Evolutionary conservation across 345 rosid species (phyloP).

Genomic region (Laguncularia racemosa): DNA sequence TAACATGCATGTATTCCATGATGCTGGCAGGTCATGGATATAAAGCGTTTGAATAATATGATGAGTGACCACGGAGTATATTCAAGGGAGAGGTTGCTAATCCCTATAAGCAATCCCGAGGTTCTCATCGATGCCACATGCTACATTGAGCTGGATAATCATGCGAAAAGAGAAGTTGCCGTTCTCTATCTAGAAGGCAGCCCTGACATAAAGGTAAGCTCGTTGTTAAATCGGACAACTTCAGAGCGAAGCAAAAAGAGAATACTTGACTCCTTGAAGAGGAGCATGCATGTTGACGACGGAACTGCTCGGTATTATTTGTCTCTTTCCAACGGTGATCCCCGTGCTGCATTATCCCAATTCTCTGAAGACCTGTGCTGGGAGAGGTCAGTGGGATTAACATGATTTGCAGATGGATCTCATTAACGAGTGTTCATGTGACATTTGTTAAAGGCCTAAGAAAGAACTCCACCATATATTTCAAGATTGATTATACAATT

Average conservation of each 20-base stretch:
- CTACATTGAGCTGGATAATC: slow-evolving; percentile 70
- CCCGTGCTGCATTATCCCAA: slow-evolving; percentile 62
- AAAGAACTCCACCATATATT: too few species aligned
- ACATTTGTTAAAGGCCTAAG: too few species aligned
- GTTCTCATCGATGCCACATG: slow-evolving; percentile 56
- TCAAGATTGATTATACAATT: too few species aligned
- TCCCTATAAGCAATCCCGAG: slow-evolving; percentile 61
- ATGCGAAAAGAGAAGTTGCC: slow-evolving; percentile 74
- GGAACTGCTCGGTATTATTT: slow-evolving; percentile 78
- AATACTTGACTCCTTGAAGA: slow-evolving; percentile 56
- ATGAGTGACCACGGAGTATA: slow-evolving; percentile 84
- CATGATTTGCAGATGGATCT: slow-evolving; percentile 8
- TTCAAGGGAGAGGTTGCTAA: slow-evolving; percentile 77
- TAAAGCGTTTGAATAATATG: slow-evolving; percentile 78
- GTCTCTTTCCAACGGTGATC: slow-evolving; percentile 69
- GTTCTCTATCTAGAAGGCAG: slow-evolving; percentile 70
- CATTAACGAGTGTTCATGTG: neutral
- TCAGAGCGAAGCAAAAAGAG: slow-evolving; percentile 53
- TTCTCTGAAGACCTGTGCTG: slow-evolving; percentile 66
- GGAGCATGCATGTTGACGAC: slow-evolving; percentile 92
- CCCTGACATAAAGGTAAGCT: slow-evolving; percentile 26
- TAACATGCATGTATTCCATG: neutral
- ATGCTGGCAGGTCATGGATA: slow-evolving; percentile 59
- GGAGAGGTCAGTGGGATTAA: slow-evolving; percentile 52
- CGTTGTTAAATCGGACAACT: slow-evolving; percentile 20